A percentile compares a stretch with the other conserved stretches of the same genome.
phyloP scores from a whole-genome alignment of 2,329 filamentous ascomycete genomes.

The Colletotrichum musae region DNA sequence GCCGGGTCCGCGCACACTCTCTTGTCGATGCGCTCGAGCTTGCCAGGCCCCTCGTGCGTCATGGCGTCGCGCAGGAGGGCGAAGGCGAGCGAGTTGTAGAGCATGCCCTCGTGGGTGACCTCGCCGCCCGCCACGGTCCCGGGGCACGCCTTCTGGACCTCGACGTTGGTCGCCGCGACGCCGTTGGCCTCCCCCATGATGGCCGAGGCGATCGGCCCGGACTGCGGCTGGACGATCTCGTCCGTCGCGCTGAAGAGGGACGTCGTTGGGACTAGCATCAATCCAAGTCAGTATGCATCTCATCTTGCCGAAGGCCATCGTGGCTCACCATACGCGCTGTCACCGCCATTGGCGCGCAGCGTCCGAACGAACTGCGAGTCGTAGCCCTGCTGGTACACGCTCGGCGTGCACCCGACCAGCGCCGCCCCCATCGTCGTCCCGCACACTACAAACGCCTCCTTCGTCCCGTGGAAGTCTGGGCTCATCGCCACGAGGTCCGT shows the following conservation, averaged over 20 bases:
- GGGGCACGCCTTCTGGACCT: conserved; percentile 61
- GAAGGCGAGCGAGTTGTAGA: conserved; percentile 50
- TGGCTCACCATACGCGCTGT: conserved; percentile 58
- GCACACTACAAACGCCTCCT: conserved; percentile 23
- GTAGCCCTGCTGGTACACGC: conserved; percentile 63
- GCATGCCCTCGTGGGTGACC: conserved; percentile 65
- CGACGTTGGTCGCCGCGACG: conserved; percentile 64
- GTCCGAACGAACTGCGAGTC: conserved; percentile 58
- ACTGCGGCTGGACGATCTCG: conserved; percentile 66
- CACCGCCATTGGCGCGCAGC: conserved; percentile 60
- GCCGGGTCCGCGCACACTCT: conserved; percentile 17
- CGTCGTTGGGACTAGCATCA: conserved; percentile 63
- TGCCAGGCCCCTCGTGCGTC: conserved; percentile 17
- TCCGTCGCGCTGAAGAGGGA: conserved; percentile 65
- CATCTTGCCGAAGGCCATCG: fast-evolving
- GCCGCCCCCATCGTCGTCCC: background rate
- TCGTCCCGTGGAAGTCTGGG: conserved; percentile 60
- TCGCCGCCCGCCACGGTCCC: conserved; percentile 56
- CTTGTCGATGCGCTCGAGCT: conserved; percentile 25
- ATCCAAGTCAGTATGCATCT: fast-evolving
- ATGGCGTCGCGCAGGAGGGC: conserved; percentile 58
- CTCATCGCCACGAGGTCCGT: conserved; percentile 67
- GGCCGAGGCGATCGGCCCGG: conserved; percentile 61
- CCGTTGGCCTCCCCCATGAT: conserved; percentile 55
- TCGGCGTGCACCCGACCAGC: conserved; percentile 46